phyloP scores from a whole-genome alignment of 2,329 filamentous ascomycete genomes.

The Teratosphaeria gauchensis region DNA sequence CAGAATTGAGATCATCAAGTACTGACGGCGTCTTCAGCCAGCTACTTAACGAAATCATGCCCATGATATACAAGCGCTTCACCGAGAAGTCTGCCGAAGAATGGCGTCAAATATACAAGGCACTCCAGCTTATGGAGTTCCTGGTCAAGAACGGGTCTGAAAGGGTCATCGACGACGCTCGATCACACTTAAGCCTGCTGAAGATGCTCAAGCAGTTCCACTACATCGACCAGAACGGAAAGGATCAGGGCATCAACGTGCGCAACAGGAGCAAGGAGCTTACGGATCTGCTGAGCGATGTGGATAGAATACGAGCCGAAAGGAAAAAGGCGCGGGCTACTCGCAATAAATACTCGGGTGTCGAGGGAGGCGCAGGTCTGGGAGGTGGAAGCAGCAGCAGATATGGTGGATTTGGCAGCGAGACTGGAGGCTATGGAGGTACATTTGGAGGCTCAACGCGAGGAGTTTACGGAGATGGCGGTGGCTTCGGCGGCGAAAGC shows the following conservation, averaged over 20 bases:
- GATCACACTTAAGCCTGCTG: conserved; percentile 85
- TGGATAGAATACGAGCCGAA: conserved; percentile 67
- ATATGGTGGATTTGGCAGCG: conserved; percentile 88
- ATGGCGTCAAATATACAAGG: conserved; percentile 98
- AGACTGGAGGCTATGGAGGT: conserved; percentile 45
- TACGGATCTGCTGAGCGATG: conserved; percentile 83
- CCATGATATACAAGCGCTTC: conserved; percentile 98
- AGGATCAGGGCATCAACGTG: conserved; percentile 96
- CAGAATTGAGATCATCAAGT: background rate
- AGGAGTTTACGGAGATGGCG: conserved; percentile 87
- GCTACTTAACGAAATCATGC: conserved; percentile 98
- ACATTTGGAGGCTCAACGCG: conserved; percentile 53
- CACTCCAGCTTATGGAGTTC: conserved; percentile 88
- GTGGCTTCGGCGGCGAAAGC: conserved; percentile 74
- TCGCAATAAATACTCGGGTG: conserved; percentile 89
- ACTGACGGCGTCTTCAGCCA: conserved; percentile 50
- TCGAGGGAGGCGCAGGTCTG: conserved; percentile 66
- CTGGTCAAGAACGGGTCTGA: conserved; percentile 97
- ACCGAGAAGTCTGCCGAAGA: conserved; percentile 97
- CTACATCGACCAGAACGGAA: conserved; percentile 90
- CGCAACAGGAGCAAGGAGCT: conserved; percentile 94
- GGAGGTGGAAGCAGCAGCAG: conserved; percentile 49
- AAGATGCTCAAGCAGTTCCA: conserved; percentile 99
- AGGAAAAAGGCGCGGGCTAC: conserved; percentile 83
- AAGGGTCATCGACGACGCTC: conserved; percentile 91